Evolutionary conservation across 352 stramenopile genomes (phyloP).

Genomic region (Globisporangium nagaii): DNA sequence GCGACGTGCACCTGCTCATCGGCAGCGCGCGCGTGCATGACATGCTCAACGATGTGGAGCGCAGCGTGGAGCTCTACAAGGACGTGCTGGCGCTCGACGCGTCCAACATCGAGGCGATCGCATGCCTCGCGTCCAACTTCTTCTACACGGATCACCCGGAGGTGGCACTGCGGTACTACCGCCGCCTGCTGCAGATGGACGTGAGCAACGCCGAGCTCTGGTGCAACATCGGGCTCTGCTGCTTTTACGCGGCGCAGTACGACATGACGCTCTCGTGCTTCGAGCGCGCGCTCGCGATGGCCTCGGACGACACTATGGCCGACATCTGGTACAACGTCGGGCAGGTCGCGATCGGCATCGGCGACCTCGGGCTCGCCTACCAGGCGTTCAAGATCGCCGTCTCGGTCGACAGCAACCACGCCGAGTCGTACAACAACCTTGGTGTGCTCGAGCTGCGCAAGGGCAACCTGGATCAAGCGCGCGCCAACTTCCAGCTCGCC

Average conservation of each 20-base stretch:
- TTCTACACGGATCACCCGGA: constrained; percentile 93
- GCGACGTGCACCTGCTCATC: constrained; percentile 77
- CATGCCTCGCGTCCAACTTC: constrained; percentile 89
- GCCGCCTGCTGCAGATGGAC: constrained; percentile 91
- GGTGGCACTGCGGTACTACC: constrained; percentile 91
- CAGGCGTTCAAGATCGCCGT: constrained; percentile 93
- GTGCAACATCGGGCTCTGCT: constrained; percentile 93
- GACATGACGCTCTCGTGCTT: constrained; percentile 94
- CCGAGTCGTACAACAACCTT: constrained; percentile 90
- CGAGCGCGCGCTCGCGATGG: constrained; percentile 83
- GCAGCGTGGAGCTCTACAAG: constrained; percentile 80
- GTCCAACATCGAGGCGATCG: constrained; percentile 88
- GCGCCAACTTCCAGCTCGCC: constrained; percentile 77
- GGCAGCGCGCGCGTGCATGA: constrained; percentile 90
- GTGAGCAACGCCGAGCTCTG: constrained; percentile 89
- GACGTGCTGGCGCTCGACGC: constrained; percentile 85
- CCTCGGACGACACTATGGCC: constrained; percentile 86
- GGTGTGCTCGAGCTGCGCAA: constrained; percentile 88
- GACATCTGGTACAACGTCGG: constrained; percentile 95
- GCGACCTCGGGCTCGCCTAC: constrained; percentile 90
- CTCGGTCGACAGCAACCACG: constrained; percentile 88
- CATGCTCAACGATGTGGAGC: constrained; percentile 87
- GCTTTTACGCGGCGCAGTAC: constrained; percentile 93
- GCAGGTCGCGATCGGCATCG: constrained; percentile 90
- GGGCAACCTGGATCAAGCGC: constrained; percentile 82